Evolutionary conservation across 345 rosid genomes (phyloP).

Genomic region (Populus pruinosa): DNA sequence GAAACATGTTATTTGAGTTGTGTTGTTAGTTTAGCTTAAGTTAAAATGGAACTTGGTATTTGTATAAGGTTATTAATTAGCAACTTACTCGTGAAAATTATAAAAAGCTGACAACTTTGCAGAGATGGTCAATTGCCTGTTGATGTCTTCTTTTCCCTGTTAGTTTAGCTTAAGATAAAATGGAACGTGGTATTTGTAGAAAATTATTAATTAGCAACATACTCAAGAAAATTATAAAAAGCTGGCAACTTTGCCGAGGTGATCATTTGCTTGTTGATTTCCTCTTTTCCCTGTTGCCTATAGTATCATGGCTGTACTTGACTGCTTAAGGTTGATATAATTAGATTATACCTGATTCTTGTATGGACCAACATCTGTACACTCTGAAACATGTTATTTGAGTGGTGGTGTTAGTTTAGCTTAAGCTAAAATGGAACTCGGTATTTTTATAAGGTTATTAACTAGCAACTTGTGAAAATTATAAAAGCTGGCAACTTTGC

Average conservation of each 20-base stretch:
- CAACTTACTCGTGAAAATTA: too few relatives aligned
- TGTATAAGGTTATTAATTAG: too few relatives aligned
- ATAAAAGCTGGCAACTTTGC: constrained; percentile 39
- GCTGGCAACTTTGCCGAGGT: constrained; percentile 51
- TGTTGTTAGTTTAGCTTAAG: neutral
- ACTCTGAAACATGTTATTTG: too few relatives aligned
- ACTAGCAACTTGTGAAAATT: neutral
- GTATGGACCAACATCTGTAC: constrained; percentile 3
- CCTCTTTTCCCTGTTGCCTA: constrained; percentile 58
- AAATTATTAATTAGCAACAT: neutral
- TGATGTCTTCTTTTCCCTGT: neutral
- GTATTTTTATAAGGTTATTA: too few relatives aligned
- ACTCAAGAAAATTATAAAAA: neutral
- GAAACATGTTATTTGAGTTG: neutral
- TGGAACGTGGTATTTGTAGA: neutral
- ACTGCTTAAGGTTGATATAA: neutral
- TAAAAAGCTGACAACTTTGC: too few relatives aligned
- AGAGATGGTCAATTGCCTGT: too few relatives aligned
- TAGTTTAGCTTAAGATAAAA: neutral
- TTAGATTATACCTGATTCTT: neutral
- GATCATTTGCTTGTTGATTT: constrained; percentile 30
- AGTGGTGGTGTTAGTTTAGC: constrained; percentile 12
- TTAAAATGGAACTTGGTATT: neutral
- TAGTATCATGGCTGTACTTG: too few relatives aligned
- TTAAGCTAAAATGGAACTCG: neutral